Percentiles rank a stretch among this genome's conserved stretches.
Evolutionary conservation across 169 alveolate species (phyloP).

Genomic region (Plasmodium adleri): DNA sequence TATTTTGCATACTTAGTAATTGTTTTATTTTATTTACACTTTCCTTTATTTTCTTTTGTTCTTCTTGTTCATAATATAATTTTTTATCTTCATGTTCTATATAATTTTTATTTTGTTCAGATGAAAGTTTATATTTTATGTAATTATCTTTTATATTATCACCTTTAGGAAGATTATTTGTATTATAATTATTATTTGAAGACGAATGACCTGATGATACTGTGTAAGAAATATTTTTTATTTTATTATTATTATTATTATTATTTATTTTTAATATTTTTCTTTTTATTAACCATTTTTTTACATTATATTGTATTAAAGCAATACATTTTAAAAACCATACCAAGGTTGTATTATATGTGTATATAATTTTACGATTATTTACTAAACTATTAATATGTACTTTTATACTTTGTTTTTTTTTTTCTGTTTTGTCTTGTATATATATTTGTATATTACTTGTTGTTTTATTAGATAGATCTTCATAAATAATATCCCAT

Average conservation of each 20-base stretch:
- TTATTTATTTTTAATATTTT: neutral
- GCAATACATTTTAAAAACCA: constrained; percentile 15
- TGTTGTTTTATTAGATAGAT: no score
- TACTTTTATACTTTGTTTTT: constrained; percentile 20
- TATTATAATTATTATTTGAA: no score
- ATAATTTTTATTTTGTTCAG: neutral
- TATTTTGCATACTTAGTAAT: neutral
- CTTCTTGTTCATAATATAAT: constrained; percentile 5
- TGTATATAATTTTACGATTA: constrained; percentile 28
- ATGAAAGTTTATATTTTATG: no score
- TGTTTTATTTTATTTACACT: constrained; percentile 1
- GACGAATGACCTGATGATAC: no score
- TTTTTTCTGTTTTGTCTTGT: neutral
- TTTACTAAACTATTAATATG: constrained; percentile 22
- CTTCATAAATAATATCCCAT: no score
- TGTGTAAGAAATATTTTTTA: no score
- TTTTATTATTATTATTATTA: neutral
- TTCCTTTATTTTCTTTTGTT: constrained; percentile 5
- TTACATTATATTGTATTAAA: constrained; percentile 39
- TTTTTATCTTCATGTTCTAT: neutral
- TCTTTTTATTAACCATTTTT: constrained; percentile 45
- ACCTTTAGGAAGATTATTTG: no score
- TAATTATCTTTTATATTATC: no score
- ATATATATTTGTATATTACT: no score
- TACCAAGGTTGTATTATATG: constrained; percentile 16